Evolutionary conservation across 2,329 filamentous ascomycete species (phyloP), one percentile per base, ranked within the genome.

Genomic region (Orbilia blumenaviensis): DNA sequence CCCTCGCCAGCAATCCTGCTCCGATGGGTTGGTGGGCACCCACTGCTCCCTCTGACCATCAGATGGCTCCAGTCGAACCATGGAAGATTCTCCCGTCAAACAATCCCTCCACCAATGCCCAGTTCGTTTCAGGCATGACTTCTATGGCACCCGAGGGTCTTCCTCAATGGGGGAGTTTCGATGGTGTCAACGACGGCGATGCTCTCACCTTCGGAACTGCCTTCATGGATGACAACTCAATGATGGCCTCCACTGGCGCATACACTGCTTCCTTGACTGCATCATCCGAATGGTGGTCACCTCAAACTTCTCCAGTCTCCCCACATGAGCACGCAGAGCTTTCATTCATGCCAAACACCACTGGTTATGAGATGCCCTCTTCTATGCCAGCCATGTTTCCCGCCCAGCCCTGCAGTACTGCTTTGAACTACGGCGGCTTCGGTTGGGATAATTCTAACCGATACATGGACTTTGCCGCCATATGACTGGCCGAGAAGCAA

Each of bases 41-140:
- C 81, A 85, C 88, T 56, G 86, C 87, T 34, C 85, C 92, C 69
- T 54, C 36, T 21, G 67, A 77, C 34, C 67, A 71, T n/a, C 67
- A 72, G 2, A 77, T 77, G 66, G 87, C 90, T 68, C 87, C 89
- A 66, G 89, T 96, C 74, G 93, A 98, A 77, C 87, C 92, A 68
- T 98, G 94, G 94, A 93, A 91, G 83, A 89, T 97, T 79, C 86
- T 97, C 66, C 92, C 94, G 52, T 97, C 94, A 66, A 97, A 77
- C 63, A 72, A 78, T 62, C 79, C 80, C 46, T 77, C 78, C 48
- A 63, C 71, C 36, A 38, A 34, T 25, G 71, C 63, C 48, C 72
- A 68, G 42, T 77, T 64, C 29, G 18, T 61, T 29, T 42, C 58
- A 52, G 52, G 66, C 23, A 72, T 73, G 61, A 27, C 62, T 23